Evolutionary conservation across 345 rosid species (phyloP).

Genomic region (Ricinus communis): DNA sequence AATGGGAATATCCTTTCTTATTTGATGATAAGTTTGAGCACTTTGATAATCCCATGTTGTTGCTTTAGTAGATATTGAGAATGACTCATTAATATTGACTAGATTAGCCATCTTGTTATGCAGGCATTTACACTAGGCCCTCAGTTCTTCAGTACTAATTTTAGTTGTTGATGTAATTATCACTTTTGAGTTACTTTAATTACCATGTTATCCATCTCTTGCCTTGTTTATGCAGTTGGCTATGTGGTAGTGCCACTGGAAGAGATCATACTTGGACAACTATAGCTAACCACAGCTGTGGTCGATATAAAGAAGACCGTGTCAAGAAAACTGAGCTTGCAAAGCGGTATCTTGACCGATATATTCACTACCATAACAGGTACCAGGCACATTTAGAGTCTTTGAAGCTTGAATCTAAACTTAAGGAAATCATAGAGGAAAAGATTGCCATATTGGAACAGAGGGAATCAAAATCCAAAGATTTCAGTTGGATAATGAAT

Average conservation of each 20-base stretch:
- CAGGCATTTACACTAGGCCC: neutral
- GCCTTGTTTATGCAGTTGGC: constrained; percentile 49
- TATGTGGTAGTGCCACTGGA: constrained; percentile 67
- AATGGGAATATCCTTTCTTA: no score
- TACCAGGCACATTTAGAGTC: constrained; percentile 63
- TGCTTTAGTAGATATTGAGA: neutral
- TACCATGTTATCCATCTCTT: constrained; percentile 9
- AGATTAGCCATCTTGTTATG: neutral
- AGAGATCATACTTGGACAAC: constrained; percentile 37
- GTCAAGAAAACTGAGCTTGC: constrained; percentile 39
- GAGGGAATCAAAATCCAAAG: constrained; percentile 39
- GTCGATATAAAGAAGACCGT: constrained; percentile 44
- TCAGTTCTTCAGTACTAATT: neutral
- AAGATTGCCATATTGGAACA: constrained; percentile 40
- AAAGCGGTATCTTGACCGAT: constrained; percentile 43
- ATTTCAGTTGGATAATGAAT: constrained; percentile 54
- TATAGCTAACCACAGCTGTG: constrained; percentile 54
- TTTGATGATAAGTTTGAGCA: neutral
- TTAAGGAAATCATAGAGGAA: constrained; percentile 31
- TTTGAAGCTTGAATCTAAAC: constrained; percentile 46
- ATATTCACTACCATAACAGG: constrained; percentile 50
- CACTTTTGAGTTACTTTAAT: neutral
- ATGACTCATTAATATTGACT: neutral
- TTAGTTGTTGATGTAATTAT: neutral
- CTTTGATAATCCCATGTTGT: neutral